Conservation (phyloP, 768 basidiomycete species). For the Pleurotus ostreatus region DNA sequence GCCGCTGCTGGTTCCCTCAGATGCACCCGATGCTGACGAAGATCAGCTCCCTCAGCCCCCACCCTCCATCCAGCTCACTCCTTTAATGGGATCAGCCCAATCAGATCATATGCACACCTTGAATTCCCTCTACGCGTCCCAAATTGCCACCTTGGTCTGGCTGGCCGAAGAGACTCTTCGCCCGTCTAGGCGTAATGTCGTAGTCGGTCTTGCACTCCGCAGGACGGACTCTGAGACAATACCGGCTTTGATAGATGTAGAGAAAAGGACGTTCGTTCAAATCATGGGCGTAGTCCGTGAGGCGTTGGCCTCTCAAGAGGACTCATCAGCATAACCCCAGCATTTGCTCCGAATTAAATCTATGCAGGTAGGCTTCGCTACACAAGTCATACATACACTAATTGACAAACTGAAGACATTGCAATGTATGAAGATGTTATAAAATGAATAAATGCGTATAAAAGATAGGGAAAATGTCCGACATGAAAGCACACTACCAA, state of each 20-base stretch:
- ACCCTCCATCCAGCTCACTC: constrained; percentile 69
- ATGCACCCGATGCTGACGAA: constrained; percentile 28
- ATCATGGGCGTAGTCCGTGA: constrained; percentile 47
- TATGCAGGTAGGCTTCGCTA: constrained; percentile 3
- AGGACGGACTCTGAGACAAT: constrained; percentile 21
- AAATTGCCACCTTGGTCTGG: constrained; percentile 86
- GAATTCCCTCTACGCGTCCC: constrained; percentile 79
- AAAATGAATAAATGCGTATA: constrained; percentile 15
- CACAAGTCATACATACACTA: constrained; percentile 10
- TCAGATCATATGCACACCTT: constrained; percentile 67
- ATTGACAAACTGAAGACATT: constrained; percentile 4
- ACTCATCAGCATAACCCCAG: too few species aligned
- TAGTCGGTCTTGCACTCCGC: constrained; percentile 72
- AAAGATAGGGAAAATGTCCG: constrained; percentile 10
- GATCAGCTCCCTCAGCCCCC: constrained; percentile 53
- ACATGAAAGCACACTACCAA: not conserved
- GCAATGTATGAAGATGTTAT: constrained; percentile 9
- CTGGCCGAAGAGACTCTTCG: constrained; percentile 38
- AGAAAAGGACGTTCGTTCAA: constrained; percentile 41
- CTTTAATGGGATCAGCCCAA: constrained; percentile 72
- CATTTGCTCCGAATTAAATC: too few species aligned
- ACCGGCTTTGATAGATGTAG: constrained; percentile 17
- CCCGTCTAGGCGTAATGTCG: constrained; percentile 49
- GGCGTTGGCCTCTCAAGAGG: constrained; percentile 19
- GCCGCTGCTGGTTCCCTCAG: constrained; percentile 39